Base-by-base conservation (phyloP, 345 rosid species). In the Clarkia xantiana region DNA sequence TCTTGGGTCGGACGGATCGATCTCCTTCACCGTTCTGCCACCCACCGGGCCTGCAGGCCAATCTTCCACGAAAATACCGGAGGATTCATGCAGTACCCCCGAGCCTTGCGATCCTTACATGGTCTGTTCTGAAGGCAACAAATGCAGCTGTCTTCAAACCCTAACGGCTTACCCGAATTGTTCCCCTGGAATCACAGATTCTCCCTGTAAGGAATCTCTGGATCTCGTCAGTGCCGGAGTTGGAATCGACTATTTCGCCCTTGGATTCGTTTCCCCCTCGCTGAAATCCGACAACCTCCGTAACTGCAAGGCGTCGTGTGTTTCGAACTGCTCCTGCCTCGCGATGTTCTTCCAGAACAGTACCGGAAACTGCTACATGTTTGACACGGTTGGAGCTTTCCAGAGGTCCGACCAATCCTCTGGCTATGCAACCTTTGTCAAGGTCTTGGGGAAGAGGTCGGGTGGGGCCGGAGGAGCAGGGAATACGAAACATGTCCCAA, bases 221-320 rank as follows among this genome's bases (percentile, higher is more conserved):
- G 44, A 29, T 56, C 59, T 78, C 42, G 18, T 61, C 12, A 45
- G 20, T 48, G 60, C 72, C 7, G 79, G 81, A 8, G 62, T 62
- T 49, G 62, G 50, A 49, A 71, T 78, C 16, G 69, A 65, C 59
- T 78, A 75, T 61, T 75, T 76, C 40, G 75, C 78, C 14, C 69
- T 78, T 47, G 36, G 18, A 42, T 78, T 68, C 49, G 67, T 53
- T 15, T 18, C 51, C 0, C 81, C 85, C 7, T 25, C 43, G 9
- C 14, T 54, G 44, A 61, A 38, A 34, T 23, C n/a, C 7, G 44
- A 70, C 7, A 55, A 40, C 47, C 51, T 75, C 38, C 57, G 57
- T 18, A 40, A 56, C 54, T 78, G 85, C 63, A 70, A 50, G 52
- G 58, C 65, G 38, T 71, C 81, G 40, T 78, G 85, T 61, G 65